Base-by-base conservation (phyloP, 768 basidiomycete genomes). In the Tephrocybe sp. region DNA sequence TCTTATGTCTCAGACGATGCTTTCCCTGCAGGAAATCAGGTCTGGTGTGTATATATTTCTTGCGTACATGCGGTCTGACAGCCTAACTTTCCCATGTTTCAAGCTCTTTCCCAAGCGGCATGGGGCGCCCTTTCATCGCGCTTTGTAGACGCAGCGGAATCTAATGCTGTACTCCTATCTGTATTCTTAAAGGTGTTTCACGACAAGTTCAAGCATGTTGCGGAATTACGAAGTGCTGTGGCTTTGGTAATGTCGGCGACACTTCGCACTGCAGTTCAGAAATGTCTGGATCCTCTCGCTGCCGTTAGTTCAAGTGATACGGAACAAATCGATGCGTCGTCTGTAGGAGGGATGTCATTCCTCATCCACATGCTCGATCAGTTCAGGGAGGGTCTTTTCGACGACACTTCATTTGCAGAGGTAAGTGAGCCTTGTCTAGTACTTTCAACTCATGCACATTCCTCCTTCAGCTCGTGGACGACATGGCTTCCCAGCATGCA, bases 351-450 rank as follows among this genome's bases (percentile, higher is more conserved):
- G 5, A 31, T 67, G 49, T 49, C 56, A 11, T 50, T 65, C 22
- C 62, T 83, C 23, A 68, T 76, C 12, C 68, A 67, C 34, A 64
- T 85, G 31, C 57, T 88, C 36, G 69, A 75, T 9, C 68, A 72
- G 5, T 87, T 88, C 53, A 78, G 78, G 2, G 64, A 71, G 6
- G 65, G 69, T 0, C 58, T 88, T 12, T 84, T 85, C 51, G 52
- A 65, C 1, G 72, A 83, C 35, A 55, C 33, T 4, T 54, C 60
- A 5, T 70, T 83, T 39, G 60, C 77, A 5, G 55, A 70, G 62
- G 84, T 85, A 57, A 38, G 73, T 65, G 22, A 17, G 8, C 19
- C n/a, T 50, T 22, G 20, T 30, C 3, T 19, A 13, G n/a, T 14
- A 49, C 36, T 4, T 47, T 4, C 7, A 5, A 7, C 17, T 14